phyloP scores from a whole-genome alignment of 164 flowering plant species.

The Vitis cinerea region DNA sequence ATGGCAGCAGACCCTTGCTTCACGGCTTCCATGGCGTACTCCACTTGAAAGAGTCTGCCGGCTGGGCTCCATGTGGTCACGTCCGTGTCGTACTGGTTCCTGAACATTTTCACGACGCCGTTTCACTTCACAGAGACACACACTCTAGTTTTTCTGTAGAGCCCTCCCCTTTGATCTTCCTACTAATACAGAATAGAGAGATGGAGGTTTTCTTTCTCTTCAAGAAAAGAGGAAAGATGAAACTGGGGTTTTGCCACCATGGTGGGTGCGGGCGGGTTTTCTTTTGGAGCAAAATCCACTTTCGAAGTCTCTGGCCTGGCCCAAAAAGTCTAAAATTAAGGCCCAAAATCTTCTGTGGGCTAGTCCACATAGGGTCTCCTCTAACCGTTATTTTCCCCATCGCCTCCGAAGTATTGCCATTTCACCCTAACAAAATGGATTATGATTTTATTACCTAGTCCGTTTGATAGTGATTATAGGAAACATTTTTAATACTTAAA shows the following conservation, averaged over 20 bases:
- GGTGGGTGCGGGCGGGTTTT: background rate
- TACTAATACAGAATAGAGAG: background rate
- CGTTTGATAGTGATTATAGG: too few species aligned
- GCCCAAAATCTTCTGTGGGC: too few species aligned
- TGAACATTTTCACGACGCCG: constrained; percentile 43
- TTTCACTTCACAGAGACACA: background rate
- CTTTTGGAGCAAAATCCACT: background rate
- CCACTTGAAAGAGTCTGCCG: constrained; percentile 92
- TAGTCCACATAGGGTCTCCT: too few species aligned
- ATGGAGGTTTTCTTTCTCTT: constrained; percentile 16
- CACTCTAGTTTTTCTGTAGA: background rate
- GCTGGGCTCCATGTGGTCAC: constrained; percentile 94
- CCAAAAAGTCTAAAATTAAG: too few species aligned
- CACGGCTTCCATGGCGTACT: constrained; percentile 99
- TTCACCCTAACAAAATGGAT: too few species aligned
- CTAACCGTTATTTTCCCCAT: too few species aligned
- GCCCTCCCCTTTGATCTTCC: background rate
- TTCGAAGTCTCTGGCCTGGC: too few species aligned
- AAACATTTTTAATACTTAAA: too few species aligned
- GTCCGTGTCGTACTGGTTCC: constrained; percentile 90
- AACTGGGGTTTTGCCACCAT: background rate
- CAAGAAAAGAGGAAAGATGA: constrained; percentile 16
- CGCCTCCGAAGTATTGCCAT: too few species aligned
- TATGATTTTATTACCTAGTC: too few species aligned
- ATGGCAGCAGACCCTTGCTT: constrained; percentile 98